Evolutionary conservation across 331 rosid genomes (phyloP).

Genomic region (Rhamnella rubrinervis): DNA sequence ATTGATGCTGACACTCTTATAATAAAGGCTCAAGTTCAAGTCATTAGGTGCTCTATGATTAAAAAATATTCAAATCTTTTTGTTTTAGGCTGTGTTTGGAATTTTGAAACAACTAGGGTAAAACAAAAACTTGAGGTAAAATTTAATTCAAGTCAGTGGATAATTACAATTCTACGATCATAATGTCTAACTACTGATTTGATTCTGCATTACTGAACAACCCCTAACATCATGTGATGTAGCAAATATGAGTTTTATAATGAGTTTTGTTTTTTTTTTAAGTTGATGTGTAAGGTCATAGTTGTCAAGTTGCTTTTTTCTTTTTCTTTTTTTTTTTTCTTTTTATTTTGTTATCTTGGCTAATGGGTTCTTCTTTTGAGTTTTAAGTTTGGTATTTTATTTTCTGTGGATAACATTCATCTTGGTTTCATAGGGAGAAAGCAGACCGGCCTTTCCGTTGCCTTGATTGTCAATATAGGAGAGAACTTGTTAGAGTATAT

Average conservation of each 20-base stretch:
- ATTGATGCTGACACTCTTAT: constrained; percentile 88
- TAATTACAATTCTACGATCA: too few species aligned
- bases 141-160: too few species aligned
- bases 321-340: too few species aligned
- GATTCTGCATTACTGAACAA: too few species aligned
- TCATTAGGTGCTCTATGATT: constrained; percentile 68
- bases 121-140: too few species aligned
- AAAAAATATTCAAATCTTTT: constrained; percentile 5
- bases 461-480: constrained; percentile 96
- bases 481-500: constrained; percentile 99
- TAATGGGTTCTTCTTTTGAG: not conserved
- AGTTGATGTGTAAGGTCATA: not conserved
- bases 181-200: too few species aligned
- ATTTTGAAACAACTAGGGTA: too few species aligned
- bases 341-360: not conserved
- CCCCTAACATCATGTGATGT: too few species aligned
- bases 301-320: not conserved
- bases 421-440: constrained; percentile 68
- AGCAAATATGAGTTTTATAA: too few species aligned
- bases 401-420: not conserved
- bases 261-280: too few species aligned
- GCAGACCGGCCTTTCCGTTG: constrained; percentile 96
- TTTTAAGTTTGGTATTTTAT: not conserved
- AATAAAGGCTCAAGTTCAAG: constrained; percentile 99
- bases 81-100: not conserved